phyloP scores from a whole-genome alignment of 2,329 filamentous ascomycete genomes.

The Trichoderma aggressivum region DNA sequence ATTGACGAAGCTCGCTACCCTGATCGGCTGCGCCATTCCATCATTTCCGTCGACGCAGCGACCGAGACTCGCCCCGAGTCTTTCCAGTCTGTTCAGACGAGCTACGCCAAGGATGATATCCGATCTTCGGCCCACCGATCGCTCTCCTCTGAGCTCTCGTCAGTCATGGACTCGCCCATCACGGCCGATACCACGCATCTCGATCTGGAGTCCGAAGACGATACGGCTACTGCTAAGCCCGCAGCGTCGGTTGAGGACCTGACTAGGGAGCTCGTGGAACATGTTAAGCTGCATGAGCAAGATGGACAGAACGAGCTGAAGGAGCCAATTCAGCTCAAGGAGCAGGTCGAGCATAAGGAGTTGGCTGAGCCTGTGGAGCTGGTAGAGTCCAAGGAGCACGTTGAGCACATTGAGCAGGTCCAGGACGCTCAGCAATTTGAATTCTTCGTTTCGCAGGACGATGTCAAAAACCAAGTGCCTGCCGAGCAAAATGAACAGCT shows the following conservation, averaged over 20 bases:
- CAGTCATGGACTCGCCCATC: conserved; percentile 71
- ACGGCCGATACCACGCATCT: conserved; percentile 61
- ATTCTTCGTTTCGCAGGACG: background rate
- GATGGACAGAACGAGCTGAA: background rate
- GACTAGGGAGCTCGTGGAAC: conserved; percentile 28
- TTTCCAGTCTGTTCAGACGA: conserved; percentile 76
- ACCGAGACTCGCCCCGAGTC: conserved; percentile 62
- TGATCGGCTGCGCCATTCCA: conserved; percentile 50
- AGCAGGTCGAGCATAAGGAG: background rate
- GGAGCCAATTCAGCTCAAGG: background rate
- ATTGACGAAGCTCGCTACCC: conserved; percentile 75
- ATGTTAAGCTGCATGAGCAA: background rate
- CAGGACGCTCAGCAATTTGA: background rate
- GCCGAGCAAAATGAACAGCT: conserved; percentile 3
- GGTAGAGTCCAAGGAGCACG: conserved; percentile 33
- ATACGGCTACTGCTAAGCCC: conserved; percentile 46
- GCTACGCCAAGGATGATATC: conserved; percentile 63
- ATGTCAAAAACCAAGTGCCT: background rate
- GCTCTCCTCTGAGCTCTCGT: conserved; percentile 90
- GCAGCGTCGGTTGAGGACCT: conserved; percentile 38
- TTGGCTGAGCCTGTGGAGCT: background rate
- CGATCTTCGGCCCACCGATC: conserved; percentile 74
- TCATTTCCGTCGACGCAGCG: conserved; percentile 52
- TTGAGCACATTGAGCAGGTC: background rate
- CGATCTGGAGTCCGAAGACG: conserved; percentile 42